Evolutionary conservation across 345 rosid species (phyloP), one percentile per base, ranked within the genome.

Genomic region (Adansonia digitata): DNA sequence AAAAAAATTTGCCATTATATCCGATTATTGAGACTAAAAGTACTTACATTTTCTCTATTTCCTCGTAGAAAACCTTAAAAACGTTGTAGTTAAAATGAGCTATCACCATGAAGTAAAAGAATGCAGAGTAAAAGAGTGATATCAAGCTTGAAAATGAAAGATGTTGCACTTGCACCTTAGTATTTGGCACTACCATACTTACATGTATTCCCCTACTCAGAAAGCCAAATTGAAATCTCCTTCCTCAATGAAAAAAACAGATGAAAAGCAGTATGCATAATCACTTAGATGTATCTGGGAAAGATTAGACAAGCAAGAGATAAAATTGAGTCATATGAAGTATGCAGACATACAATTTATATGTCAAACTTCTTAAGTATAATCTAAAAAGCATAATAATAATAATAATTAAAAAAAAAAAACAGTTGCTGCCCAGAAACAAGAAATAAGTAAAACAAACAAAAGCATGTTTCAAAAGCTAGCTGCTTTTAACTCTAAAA

Each of bases 401-500:
- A n/a, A n/a, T n/a, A n/a, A n/a, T n/a, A n/a, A n/a, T n/a, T n/a
- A n/a, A n/a, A 57, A 57, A 27, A 13, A 27, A 42, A 77, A 64
- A 71, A 57, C 65, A 66, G 55, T 70, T 15, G 67, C 78, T 9
- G 60, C 79, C 62, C 78, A 75, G 31, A 79, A 68, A 67, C 53
- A 81, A 73, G 73, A 63, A 78, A 72, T 55, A 51, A 26, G 67
- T 59, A 77, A 75, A n/a, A 73, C 81, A 84, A 74, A 82, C 75
- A 77, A 79, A 75, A 81, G 77, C 78, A 70, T 74, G 84, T 81
- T 79, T 80, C 74, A 75, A 81, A 75, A 48, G 73, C 59, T 73
- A 82, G 79, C 76, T 77, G 84, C 84, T 79, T 73, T 76, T 17
- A 71, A 79, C 84, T 75, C 69, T 66, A 79, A 62, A 67, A 77